phyloP scores from a whole-genome alignment of 768 basidiomycete species.

The Phaeotremella fagi region DNA sequence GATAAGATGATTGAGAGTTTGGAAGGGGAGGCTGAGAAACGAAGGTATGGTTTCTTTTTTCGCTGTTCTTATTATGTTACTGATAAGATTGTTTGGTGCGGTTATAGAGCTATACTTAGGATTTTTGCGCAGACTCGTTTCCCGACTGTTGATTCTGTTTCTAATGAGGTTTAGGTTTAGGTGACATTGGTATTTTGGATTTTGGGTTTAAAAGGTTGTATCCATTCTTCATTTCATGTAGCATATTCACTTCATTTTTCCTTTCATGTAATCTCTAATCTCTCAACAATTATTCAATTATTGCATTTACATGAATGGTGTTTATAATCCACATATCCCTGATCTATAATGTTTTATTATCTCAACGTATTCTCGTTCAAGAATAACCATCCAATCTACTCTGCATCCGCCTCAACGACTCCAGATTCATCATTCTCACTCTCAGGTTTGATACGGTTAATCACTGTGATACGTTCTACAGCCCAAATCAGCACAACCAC shows the following conservation, averaged over 20 bases:
- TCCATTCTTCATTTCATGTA: not conserved
- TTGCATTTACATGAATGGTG: not conserved
- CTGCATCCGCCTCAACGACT: conserved; percentile 1
- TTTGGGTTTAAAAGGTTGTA: not conserved
- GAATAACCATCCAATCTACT: not conserved
- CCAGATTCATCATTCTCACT: too few species aligned
- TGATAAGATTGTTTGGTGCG: not conserved
- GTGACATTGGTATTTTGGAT: not conserved
- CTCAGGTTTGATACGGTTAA: conserved; percentile 18
- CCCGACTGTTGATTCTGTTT: conserved; percentile 7
- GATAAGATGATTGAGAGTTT: conserved; percentile 13
- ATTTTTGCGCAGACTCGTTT: conserved; percentile 12
- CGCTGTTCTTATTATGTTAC: too few species aligned
- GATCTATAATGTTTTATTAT: not conserved
- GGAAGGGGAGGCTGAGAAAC: conserved; percentile 26
- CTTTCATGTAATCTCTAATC: too few species aligned
- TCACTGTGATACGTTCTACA: conserved; percentile 15
- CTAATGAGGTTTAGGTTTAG: not conserved
- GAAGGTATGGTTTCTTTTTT: conserved; percentile 21
- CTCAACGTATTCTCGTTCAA: not conserved
- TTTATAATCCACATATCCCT: too few species aligned
- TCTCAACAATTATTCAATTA: not conserved
- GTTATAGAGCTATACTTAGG: conserved; percentile 13
- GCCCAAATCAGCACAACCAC: not conserved
- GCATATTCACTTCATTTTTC: too few species aligned